phyloP scores from a whole-genome alignment of 1,284 basidiomycete genomes.

The Irpex sp. region DNA sequence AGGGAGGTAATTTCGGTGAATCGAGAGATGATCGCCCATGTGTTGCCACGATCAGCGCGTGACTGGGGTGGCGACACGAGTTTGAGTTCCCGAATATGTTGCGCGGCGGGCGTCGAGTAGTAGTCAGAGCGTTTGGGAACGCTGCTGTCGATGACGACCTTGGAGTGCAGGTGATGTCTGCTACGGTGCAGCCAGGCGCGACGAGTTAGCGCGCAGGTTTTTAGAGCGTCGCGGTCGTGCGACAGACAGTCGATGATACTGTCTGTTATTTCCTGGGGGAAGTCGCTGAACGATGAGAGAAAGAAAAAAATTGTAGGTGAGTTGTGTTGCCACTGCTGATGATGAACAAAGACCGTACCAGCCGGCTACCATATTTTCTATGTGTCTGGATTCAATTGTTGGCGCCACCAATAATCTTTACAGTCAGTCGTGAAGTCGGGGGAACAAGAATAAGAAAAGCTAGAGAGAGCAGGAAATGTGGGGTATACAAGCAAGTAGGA shows the following conservation, averaged over 20 bases:
- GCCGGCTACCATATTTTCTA: background rate
- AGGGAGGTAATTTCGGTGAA: slow-evolving; percentile 8
- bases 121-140: background rate
- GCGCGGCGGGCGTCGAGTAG: slow-evolving; percentile 9
- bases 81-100: slow-evolving; percentile 8
- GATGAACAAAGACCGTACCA: background rate
- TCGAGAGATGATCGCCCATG: slow-evolving; percentile 9
- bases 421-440: background rate
- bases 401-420: background rate
- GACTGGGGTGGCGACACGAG: slow-evolving; percentile 8
- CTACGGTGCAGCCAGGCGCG: slow-evolving; percentile 12
- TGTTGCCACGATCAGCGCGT: background rate
- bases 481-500: background rate
- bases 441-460: background rate
- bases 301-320: background rate
- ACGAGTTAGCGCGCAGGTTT: slow-evolving; percentile 11
- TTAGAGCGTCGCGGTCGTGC: slow-evolving; percentile 10
- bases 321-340: no score
- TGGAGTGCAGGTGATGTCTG: slow-evolving; percentile 9
- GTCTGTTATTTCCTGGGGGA: slow-evolving; percentile 14
- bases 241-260: slow-evolving; percentile 14
- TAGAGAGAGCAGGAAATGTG: background rate
- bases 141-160: slow-evolving; percentile 8
- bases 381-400: background rate
- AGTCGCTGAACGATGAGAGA: background rate